A percentile compares a stretch with the other conserved stretches of the same genome.
These are phyloP conservation scores for Dalbergia oliveri DNA, from an alignment of 306 rosid species.

Conservation along the genomic window DNA sequence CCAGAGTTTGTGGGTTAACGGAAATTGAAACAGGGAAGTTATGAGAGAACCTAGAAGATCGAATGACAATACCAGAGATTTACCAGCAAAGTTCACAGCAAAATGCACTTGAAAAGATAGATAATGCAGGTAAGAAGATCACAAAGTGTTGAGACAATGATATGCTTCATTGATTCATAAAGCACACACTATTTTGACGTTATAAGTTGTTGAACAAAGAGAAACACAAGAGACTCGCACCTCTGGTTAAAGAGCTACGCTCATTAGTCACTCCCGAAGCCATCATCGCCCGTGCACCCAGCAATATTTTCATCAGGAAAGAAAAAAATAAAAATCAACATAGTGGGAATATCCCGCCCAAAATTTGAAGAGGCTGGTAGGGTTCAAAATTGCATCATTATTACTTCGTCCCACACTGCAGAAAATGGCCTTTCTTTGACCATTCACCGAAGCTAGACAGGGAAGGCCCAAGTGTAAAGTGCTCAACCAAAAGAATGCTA, in stretches of 20 bases:
- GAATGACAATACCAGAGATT: background rate
- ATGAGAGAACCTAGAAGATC: background rate
- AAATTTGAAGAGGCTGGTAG: background rate
- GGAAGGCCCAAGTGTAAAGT: background rate
- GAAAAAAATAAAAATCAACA: background rate
- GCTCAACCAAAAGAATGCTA: background rate
- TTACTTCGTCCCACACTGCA: background rate
- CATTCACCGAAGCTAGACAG: background rate
- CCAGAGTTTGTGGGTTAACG: background rate
- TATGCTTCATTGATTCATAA: background rate
- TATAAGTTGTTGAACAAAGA: background rate
- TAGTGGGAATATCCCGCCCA: background rate
- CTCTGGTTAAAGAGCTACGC: background rate
- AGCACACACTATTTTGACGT: background rate
- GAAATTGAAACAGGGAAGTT: background rate
- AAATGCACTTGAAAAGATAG: background rate
- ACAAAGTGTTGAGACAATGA: background rate
- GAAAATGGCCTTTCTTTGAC: background rate
- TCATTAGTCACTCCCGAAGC: background rate
- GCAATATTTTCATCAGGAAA: background rate
- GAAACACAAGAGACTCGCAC: background rate
- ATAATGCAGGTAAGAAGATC: background rate
- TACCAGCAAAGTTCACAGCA: background rate
- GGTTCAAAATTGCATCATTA: background rate
- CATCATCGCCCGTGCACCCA: background rate